These are phyloP conservation scores for Phaseolus lunatus DNA, from an alignment of 306 rosid species.

Conservation along the genomic window DNA sequence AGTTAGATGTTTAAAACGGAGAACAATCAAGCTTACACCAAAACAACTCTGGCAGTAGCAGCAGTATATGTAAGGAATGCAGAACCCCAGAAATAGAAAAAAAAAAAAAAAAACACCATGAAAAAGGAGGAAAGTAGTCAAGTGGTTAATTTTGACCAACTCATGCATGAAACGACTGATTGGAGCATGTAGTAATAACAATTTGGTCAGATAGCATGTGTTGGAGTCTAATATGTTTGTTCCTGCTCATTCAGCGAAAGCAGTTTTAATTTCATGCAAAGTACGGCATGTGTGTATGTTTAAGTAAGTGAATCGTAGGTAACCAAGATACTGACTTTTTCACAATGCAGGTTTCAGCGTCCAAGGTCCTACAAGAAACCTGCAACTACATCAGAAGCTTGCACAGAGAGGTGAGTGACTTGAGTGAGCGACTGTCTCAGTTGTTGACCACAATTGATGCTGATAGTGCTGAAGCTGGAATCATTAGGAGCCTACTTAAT, in stretches of 20 bases:
- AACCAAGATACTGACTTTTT: slow-evolving; percentile 27
- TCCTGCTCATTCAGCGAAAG: background rate
- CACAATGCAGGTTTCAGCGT: slow-evolving; percentile 79
- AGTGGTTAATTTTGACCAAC: slow-evolving; percentile 36
- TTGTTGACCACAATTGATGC: slow-evolving; percentile 86
- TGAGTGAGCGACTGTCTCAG: slow-evolving; percentile 85
- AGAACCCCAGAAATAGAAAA: background rate
- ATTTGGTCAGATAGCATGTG: slow-evolving; percentile 38
- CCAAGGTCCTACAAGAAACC: slow-evolving; percentile 98
- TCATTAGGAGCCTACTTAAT: slow-evolving; percentile 87
- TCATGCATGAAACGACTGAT: slow-evolving; percentile 3
- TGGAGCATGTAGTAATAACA: background rate
- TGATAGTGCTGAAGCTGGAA: slow-evolving; percentile 89
- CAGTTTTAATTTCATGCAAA: slow-evolving; percentile 25
- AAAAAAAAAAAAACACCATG: background rate
- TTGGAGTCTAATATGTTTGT: slow-evolving; percentile 19
- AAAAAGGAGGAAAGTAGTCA: background rate
- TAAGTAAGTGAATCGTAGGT: slow-evolving; percentile 20
- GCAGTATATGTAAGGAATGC: background rate
- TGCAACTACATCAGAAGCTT: slow-evolving; percentile 92
- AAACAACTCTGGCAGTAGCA: background rate
- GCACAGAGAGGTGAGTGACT: slow-evolving; percentile 86
- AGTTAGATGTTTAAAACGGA: no score
- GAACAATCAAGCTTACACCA: background rate
- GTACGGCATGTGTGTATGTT: slow-evolving; percentile 22